A percentile compares a stretch with the other conserved stretches of the same genome.
Evolutionary conservation across 352 stramenopile species (phyloP).

Genomic region (Discostella stelligera): DNA sequence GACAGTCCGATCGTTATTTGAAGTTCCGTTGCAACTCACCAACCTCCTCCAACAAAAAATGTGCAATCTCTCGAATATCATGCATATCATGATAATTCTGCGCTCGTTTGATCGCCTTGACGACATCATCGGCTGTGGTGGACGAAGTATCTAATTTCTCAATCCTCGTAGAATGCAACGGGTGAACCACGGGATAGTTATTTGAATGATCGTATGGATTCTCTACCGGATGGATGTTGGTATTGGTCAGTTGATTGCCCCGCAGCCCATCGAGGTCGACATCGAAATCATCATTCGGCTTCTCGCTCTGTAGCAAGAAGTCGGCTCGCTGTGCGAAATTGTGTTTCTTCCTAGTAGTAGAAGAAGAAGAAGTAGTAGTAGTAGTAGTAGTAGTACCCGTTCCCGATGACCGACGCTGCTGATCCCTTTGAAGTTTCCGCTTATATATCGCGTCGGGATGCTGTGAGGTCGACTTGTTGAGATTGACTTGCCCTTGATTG

Average conservation of each 20-base stretch:
- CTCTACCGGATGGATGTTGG: slow-evolving; percentile 10
- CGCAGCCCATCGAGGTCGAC: slow-evolving; percentile 13
- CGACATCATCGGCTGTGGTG: slow-evolving; percentile 71
- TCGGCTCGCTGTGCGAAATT: slow-evolving; percentile 34
- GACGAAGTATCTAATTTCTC: slow-evolving; percentile 45
- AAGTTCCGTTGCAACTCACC: slow-evolving; percentile 24
- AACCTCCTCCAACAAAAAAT: slow-evolving; percentile 74
- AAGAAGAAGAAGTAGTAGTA: no score
- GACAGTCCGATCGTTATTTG: slow-evolving; percentile 1
- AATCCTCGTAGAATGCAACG: slow-evolving; percentile 57
- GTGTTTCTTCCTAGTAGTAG: slow-evolving; percentile 29
- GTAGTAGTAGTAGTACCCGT: slow-evolving; percentile 5
- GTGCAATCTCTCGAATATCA: slow-evolving; percentile 67
- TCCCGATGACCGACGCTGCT: slow-evolving; percentile 9
- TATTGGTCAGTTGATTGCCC: slow-evolving; percentile 27
- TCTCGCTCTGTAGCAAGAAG: slow-evolving; percentile 28
- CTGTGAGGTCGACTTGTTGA: slow-evolving; percentile 30
- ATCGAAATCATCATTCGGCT: slow-evolving; percentile 26
- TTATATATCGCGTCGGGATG: slow-evolving; percentile 49
- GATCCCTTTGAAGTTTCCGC: slow-evolving; percentile 23
- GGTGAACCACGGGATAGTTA: slow-evolving; percentile 18
- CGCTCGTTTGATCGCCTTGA: slow-evolving; percentile 75
- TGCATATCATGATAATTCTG: slow-evolving; percentile 76
- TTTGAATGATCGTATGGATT: slow-evolving; percentile 5
- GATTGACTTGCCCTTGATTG: slow-evolving; percentile 16